Percentiles rank a stretch among this genome's conserved stretches.
Evolutionary conservation across 805 yeast species (phyloP).

Genomic region (Schwanniomyces sp.): DNA sequence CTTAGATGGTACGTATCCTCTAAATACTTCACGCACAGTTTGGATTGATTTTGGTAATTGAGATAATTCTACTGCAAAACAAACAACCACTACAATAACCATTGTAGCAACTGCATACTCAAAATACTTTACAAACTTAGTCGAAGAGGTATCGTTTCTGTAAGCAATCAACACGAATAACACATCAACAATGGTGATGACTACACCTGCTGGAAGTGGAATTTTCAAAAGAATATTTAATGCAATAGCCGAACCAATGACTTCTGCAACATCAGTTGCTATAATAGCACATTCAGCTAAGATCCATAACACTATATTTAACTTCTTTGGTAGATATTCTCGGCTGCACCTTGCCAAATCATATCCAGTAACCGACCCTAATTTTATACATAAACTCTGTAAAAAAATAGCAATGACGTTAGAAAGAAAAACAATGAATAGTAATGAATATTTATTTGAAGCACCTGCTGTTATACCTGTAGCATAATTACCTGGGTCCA

Average conservation of each 20-base stretch:
- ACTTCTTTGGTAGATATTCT: conserved; percentile 37
- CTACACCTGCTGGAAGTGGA: conserved; percentile 52
- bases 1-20: conserved; percentile 45
- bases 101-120: conserved; percentile 43
- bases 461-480: conserved; percentile 52
- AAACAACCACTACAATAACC: conserved; percentile 43
- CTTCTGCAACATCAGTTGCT: conserved; percentile 56
- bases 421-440: conserved; percentile 43
- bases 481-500: conserved; percentile 56
- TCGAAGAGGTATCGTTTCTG: conserved; percentile 41
- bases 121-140: conserved; percentile 32
- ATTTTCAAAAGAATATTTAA: conserved; percentile 43
- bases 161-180: conserved; percentile 48
- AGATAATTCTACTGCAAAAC: conserved; percentile 46
- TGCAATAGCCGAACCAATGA: conserved; percentile 53
- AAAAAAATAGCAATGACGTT: conserved; percentile 47
- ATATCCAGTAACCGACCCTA: conserved; percentile 51
- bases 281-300: conserved; percentile 50
- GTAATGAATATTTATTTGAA: conserved; percentile 38
- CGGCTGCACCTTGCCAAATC: conserved; percentile 48
- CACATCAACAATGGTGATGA: conserved; percentile 45
- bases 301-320: conserved; percentile 38
- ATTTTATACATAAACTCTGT: conserved; percentile 43
- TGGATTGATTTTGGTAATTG: conserved; percentile 28
- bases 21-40: conserved; percentile 31